Percentiles rank a stretch among this genome's conserved stretches.
Evolutionary conservation across 495 filamentous ascomycete species (phyloP).

Genomic region (Lentithecium fluviatile): DNA sequence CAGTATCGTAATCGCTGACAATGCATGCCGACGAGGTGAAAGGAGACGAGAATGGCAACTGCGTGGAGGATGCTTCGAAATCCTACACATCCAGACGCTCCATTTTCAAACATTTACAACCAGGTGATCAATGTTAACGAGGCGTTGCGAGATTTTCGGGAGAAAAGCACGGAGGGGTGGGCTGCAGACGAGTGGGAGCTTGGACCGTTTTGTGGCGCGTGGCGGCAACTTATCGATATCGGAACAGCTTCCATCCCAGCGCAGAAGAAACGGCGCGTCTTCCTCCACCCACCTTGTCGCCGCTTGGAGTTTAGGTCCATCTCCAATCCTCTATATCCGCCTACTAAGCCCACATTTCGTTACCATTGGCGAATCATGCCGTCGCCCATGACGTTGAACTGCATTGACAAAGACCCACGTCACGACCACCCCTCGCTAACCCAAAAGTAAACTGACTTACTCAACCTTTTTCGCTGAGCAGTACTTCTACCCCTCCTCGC

Average conservation of each 20-base stretch:
- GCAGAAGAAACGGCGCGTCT: conserved; percentile 7
- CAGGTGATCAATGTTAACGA: not conserved
- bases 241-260: conserved; percentile 2
- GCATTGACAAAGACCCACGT: conserved; percentile 13
- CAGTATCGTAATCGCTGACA: conserved; percentile 27
- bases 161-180: not conserved
- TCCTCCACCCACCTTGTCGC: not conserved
- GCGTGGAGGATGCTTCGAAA: not conserved
- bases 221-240: conserved; percentile 18
- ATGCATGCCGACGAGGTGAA: conserved; percentile 6
- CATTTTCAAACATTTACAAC: not conserved
- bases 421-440: conserved; percentile 23
- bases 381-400: not conserved
- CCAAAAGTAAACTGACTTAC: conserved; percentile 10
- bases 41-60: not conserved
- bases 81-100: not conserved
- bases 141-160: not conserved
- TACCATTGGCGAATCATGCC: conserved; percentile 1
- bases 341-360: not conserved
- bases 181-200: not conserved
- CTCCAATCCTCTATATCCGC: conserved; percentile 1
- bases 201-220: no score
- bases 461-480: conserved; percentile 9
- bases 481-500: conserved; percentile 29
- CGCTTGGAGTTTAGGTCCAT: conserved; percentile 9